phyloP scores from a whole-genome alignment of 805 yeast genomes.

The Brettanomyces nanus region DNA sequence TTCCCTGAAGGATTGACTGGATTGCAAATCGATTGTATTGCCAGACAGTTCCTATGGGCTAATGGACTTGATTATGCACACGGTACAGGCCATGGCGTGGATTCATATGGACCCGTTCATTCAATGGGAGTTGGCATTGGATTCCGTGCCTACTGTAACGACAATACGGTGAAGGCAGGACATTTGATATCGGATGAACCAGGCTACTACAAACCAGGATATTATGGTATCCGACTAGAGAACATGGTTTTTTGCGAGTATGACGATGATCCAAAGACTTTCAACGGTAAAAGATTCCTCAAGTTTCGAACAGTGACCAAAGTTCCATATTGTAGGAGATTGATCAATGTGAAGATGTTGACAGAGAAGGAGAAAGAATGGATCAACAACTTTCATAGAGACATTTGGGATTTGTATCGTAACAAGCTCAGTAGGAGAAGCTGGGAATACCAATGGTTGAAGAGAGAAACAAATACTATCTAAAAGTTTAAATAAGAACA shows the following conservation, averaged over 20 bases:
- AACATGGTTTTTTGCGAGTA: constrained; percentile 41
- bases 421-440: constrained; percentile 30
- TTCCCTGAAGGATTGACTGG: constrained; percentile 54
- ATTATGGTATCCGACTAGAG: constrained; percentile 51
- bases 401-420: constrained; percentile 37
- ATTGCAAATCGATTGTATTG: constrained; percentile 44
- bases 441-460: constrained; percentile 40
- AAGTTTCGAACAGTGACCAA: constrained; percentile 50
- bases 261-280: constrained; percentile 24
- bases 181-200: constrained; percentile 55
- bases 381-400: constrained; percentile 41
- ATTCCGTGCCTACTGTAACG: constrained; percentile 41
- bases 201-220: constrained; percentile 52
- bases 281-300: constrained; percentile 35
- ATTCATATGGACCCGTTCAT: constrained; percentile 53
- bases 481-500: neutral
- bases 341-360: constrained; percentile 39
- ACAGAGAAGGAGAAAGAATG: constrained; percentile 38
- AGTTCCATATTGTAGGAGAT: constrained; percentile 47
- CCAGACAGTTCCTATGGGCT: constrained; percentile 51
- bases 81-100: constrained; percentile 62
- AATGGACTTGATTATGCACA: constrained; percentile 52
- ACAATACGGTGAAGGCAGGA: constrained; percentile 38
- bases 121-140: constrained; percentile 62
- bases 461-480: constrained; percentile 34